Evolutionary conservation across 441 rosid species (phyloP), one percentile per base, ranked within the genome.

Genomic region (Populus hybrid): DNA sequence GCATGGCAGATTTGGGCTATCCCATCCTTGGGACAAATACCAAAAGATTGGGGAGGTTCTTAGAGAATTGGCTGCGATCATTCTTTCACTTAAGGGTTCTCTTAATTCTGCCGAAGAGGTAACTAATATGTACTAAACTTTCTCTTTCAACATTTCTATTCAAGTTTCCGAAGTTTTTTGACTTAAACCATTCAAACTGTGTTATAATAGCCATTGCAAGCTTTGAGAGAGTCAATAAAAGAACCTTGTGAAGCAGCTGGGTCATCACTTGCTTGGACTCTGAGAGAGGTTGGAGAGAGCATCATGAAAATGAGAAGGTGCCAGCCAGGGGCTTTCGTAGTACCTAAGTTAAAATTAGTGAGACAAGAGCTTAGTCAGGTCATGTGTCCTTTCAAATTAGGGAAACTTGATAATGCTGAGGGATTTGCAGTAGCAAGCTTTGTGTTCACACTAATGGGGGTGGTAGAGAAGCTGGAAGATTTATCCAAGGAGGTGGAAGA

Each of bases 1-100:
- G 91, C 95, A 91, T 68, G 89, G 93, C 7, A 87, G 81, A 74
- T 91, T 91, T 71, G 90, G 93, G 38, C 76, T 86, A 28, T 80
- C 81, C 66, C 83, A 89, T 45, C 93, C 93, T 1, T 91, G 93
- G 95, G 64, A 77, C 38, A 86, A 86, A 64, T 91, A 90, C 82
- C 80, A 87, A 14, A 36, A 83, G 61, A 85, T 88, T 45, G 91
- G 89, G 69, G 91, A 87, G 35, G 68, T 73, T 68, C 88, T 92
- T 24, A 76, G 88, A n/a, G 96, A 88, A 45, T 50, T 86, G 36
- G 91, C 94, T 7, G 76, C 82, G 38, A 76, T 68, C 70, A 84
- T 86, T 20, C 76, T 87, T 72, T 87, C 90, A 64, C 86, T 92
- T 12, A 75, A 81, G 70, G 72, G 21, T 10, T 83, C 87, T 64